phyloP scores from a whole-genome alignment of 768 basidiomycete species.

The Trametes sanguinea region DNA sequence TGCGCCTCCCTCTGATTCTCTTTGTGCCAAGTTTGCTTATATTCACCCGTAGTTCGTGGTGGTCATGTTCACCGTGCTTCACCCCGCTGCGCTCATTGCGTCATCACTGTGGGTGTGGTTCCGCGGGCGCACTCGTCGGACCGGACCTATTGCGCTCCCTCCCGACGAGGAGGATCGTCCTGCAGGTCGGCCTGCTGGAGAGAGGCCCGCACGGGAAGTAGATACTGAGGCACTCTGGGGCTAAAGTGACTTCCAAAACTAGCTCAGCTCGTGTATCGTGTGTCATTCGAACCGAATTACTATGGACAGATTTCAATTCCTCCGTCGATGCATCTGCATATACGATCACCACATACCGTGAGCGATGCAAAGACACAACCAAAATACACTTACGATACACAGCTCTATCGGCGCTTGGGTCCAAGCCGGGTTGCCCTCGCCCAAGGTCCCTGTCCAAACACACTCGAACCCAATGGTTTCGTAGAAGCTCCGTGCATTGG shows the following conservation, averaged over 20 bases:
- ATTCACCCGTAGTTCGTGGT: constrained; percentile 49
- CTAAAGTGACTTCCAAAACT: neutral
- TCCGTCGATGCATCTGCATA: too few relatives aligned
- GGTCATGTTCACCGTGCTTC: constrained; percentile 64
- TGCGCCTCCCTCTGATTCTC: constrained; percentile 29
- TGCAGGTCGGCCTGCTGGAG: neutral
- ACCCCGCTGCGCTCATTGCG: constrained; percentile 59
- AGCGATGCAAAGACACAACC: neutral
- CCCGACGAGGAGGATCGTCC: constrained; percentile 35
- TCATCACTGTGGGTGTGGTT: constrained; percentile 42
- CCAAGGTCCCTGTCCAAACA: neutral
- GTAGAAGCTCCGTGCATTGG: too few relatives aligned
- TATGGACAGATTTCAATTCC: too few relatives aligned
- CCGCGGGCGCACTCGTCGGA: constrained; percentile 28
- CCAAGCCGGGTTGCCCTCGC: neutral
- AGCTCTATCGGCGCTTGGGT: neutral
- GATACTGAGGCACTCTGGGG: constrained; percentile 27
- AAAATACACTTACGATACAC: neutral
- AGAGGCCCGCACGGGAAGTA: constrained; percentile 22
- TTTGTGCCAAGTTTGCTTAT: neutral
- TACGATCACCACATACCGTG: too few relatives aligned
- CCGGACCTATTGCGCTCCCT: constrained; percentile 47
- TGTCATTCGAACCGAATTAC: too few relatives aligned
- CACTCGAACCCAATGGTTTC: too few relatives aligned
- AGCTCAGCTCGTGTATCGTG: too few relatives aligned